Percentiles rank a stretch among this genome's conserved stretches.
Conservation (phyloP, 2,329 filamentous ascomycete species). For the Epichloe gansuensis region DNA sequence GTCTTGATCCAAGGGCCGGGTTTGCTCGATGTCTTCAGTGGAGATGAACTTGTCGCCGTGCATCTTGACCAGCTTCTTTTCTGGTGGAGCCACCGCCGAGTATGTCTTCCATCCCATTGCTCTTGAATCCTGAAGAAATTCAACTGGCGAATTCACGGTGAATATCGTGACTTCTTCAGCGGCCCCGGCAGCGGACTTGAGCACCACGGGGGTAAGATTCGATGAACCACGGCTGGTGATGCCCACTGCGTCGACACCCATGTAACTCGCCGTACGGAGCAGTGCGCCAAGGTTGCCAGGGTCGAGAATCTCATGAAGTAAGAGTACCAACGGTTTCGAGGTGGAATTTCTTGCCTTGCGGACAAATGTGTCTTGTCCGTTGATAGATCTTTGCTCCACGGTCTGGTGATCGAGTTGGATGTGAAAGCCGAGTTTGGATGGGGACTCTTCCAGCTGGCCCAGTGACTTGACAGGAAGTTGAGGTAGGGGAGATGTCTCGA, state of each 20-base stretch:
- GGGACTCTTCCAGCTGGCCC: slow-evolving; percentile 31
- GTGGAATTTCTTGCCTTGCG: slow-evolving; percentile 16
- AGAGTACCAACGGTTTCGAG: slow-evolving; percentile 55
- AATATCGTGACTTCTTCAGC: slow-evolving; percentile 69
- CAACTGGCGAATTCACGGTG: slow-evolving; percentile 49
- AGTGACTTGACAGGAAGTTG: slow-evolving; percentile 53
- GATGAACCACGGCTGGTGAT: slow-evolving; percentile 65
- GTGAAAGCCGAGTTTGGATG: slow-evolving; percentile 37
- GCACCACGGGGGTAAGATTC: slow-evolving; percentile 58
- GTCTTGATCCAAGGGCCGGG: slow-evolving; percentile 40
- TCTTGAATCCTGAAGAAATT: slow-evolving; percentile 57
- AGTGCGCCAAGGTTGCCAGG: slow-evolving; percentile 86
- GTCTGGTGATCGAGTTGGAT: slow-evolving; percentile 55
- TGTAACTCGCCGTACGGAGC: slow-evolving; percentile 74
- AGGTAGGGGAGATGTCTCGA: slow-evolving; percentile 77
- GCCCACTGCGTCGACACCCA: slow-evolving; percentile 76
- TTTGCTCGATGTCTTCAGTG: slow-evolving; percentile 33
- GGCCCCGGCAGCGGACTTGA: slow-evolving; percentile 83
- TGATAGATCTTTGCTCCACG: slow-evolving; percentile 59
- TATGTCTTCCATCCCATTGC: slow-evolving; percentile 71
- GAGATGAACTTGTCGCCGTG: slow-evolving; percentile 34
- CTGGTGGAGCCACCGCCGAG: slow-evolving; percentile 49
- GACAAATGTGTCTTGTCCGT: slow-evolving; percentile 48
- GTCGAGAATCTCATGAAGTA: slow-evolving; percentile 68
- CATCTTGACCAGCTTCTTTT: slow-evolving; percentile 19